Base-by-base conservation (phyloP, 176 grass and related monocot species). In the Eragrostis nindensis region DNA sequence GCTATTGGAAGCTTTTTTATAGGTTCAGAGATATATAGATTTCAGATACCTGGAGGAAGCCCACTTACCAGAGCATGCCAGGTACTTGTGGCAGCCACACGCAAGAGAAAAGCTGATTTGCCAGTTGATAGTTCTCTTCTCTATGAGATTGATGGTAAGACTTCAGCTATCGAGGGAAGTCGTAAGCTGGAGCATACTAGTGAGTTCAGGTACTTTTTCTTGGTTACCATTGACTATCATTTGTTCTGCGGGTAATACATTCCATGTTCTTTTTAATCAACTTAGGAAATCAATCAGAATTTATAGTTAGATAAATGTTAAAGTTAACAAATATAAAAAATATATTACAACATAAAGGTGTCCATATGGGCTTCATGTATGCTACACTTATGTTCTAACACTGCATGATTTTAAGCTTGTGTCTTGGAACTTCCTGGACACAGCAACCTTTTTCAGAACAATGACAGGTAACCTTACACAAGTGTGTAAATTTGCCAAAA, bases 51-150 rank as follows among this genome's bases (percentile, higher is more conserved):
- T 69, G 87, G 73, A 76, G 95, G 92, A 72, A 98, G 95, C 86
- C 92, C 95, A 29, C 73, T 98, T 78, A 85, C 80, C 85, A 98
- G 90, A 75, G 68, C 89, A 64, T 98, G 83, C 25, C 95, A 98
- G 84, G 95, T 98, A 62, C 64, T 90, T 71, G 81, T 94, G 62
- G 85, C 95, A 68, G 92, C 92, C 80, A 55, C 77, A 67, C 76
- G 22, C 66, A 98, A 98, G 44, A 19, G 77, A 69, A 91, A 94
- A 40, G 47, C 80, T 24, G 69, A 80, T 68, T 72, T 87, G 74
- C 87, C 90, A 21, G 41, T 79, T 85, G 92, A 97, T 65, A 80
- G 19, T 83, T 92, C 85, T 92, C 81, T 92, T 86, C 88, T 97
- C 60, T 92, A 94, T 59, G 89, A 94, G 85, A 19, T 79, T 73